Evolutionary conservation across 2,329 filamentous ascomycete species (phyloP), one percentile per base, ranked within the genome.

Genomic region (Sodiomyces alkalinus): DNA sequence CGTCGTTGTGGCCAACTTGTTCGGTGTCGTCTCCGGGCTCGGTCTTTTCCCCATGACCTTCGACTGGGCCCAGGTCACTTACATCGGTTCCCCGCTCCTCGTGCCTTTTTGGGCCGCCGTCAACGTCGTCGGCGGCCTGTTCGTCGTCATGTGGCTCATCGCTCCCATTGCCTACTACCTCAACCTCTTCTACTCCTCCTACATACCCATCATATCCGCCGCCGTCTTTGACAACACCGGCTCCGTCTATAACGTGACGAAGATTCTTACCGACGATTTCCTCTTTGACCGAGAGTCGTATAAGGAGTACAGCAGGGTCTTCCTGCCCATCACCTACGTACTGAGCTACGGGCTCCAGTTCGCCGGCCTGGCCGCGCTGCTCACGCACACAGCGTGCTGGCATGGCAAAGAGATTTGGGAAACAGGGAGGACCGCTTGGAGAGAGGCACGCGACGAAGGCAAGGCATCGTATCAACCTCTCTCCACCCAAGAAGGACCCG

Each of bases 41-140:
- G 82, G 82, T 1, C 55, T 92, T 19, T 83, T 92, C 36, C 83
- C 83, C 0, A 48, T 92, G 42, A 92, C 83, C 0, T 92, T 92
- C 44, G 83, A 92, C 55, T 92, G 83, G 83, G 80, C 80, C 1
- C 83, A 92, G 46, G 76, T 92, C 36, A 82, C 83, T 1, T 77
- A 87, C 44, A 90, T 92, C 41, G 83, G 83, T 11, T 90, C 81
- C 4, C 83, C 80, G 0, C 58, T 92, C 6, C 63, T 90, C 11
- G 83, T 82, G 0, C 82, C 82, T 0, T 90, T 87, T 50, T 85
- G 82, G 81, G 78, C 81, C 22, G 77, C 81, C 7, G 71, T 86
- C 53, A 90, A 90, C 43, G 81, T 90, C 20, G 70, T 90, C 17
- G 79, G 76, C 33, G 82, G 81, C 5, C 60, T 90, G 27, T 71